phyloP scores from a whole-genome alignment of 179 eudicot genomes.

The Nepenthes alata region DNA sequence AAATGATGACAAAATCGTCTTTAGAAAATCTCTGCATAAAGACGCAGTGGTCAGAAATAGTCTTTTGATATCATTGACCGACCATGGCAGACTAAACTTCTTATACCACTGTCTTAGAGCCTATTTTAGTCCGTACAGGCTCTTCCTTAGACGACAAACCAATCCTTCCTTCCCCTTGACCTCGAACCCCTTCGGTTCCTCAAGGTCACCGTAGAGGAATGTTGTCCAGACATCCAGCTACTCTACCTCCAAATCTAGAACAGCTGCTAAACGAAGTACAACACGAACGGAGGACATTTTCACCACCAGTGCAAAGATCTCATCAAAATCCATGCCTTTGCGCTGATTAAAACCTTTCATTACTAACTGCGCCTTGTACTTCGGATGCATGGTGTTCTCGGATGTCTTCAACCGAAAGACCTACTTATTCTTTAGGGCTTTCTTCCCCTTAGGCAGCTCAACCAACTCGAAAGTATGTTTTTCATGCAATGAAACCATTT shows the following conservation, averaged over 20 bases:
- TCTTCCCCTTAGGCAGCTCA: not conserved
- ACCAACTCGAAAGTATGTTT: slow-evolving; percentile 4
- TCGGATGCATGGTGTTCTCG: not conserved
- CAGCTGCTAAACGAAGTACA: not conserved
- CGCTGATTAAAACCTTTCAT: slow-evolving; percentile 2
- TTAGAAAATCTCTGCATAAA: not conserved
- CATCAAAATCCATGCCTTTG: slow-evolving; percentile 4
- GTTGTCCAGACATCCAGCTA: not conserved
- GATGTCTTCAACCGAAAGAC: not conserved
- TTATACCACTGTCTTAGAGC: not conserved
- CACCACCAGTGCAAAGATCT: slow-evolving; percentile 1
- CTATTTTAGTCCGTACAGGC: not conserved
- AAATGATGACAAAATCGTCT: not conserved
- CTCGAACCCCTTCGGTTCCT: not conserved
- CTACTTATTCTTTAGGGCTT: slow-evolving; percentile 2
- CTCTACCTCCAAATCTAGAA: not conserved
- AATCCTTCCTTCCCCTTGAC: not conserved
- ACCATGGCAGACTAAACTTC: slow-evolving; percentile 1
- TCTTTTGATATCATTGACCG: not conserved
- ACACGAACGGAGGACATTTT: not conserved
- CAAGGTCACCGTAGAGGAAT: not conserved
- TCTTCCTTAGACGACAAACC: not conserved
- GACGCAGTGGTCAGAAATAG: not conserved
- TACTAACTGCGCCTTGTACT: not conserved
- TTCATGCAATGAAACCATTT: slow-evolving; percentile 6